Evolutionary conservation across 805 yeast species (phyloP).

Genomic region (Monosporozyma siamensis): DNA sequence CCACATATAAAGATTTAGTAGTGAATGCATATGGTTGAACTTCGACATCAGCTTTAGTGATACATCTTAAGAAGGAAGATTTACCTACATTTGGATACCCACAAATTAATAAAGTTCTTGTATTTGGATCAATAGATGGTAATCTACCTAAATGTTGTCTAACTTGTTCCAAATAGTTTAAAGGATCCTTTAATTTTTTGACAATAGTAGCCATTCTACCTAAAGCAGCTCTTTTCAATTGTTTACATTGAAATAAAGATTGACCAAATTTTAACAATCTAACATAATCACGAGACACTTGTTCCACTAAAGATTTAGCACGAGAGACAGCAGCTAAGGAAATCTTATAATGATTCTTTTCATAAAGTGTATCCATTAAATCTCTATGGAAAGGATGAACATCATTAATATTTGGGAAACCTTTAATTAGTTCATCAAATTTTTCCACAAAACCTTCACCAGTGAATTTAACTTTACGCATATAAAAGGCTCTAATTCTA

Average conservation of each 20-base stretch:
- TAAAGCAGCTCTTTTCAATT: slow-evolving; percentile 93
- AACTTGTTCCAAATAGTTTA: slow-evolving; percentile 90
- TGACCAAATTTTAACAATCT: slow-evolving; percentile 95
- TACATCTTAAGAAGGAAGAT: slow-evolving; percentile 84
- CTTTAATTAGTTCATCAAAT: slow-evolving; percentile 71
- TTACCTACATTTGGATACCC: slow-evolving; percentile 99
- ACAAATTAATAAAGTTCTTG: slow-evolving; percentile 93
- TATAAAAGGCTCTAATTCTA: slow-evolving; percentile 92
- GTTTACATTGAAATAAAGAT: slow-evolving; percentile 96
- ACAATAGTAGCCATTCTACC: slow-evolving; percentile 99
- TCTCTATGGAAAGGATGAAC: slow-evolving; percentile 98
- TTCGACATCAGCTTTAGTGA: slow-evolving; percentile 97
- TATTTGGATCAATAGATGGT: slow-evolving; percentile 97
- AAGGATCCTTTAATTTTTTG: slow-evolving; percentile 90
- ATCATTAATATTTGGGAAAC: slow-evolving; percentile 94
- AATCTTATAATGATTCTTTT: slow-evolving; percentile 95
- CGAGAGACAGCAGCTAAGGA: slow-evolving; percentile 90
- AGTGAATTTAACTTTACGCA: slow-evolving; percentile 95
- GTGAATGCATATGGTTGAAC: slow-evolving; percentile 99
- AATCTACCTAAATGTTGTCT: slow-evolving; percentile 98
- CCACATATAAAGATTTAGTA: slow-evolving; percentile 92
- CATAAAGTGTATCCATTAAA: slow-evolving; percentile 94
- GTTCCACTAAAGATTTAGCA: slow-evolving; percentile 90
- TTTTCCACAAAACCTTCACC: slow-evolving; percentile 95
- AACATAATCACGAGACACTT: slow-evolving; percentile 90